phyloP scores from a whole-genome alignment of 202 grass and related monocot genomes.

The Carex arenaria region DNA sequence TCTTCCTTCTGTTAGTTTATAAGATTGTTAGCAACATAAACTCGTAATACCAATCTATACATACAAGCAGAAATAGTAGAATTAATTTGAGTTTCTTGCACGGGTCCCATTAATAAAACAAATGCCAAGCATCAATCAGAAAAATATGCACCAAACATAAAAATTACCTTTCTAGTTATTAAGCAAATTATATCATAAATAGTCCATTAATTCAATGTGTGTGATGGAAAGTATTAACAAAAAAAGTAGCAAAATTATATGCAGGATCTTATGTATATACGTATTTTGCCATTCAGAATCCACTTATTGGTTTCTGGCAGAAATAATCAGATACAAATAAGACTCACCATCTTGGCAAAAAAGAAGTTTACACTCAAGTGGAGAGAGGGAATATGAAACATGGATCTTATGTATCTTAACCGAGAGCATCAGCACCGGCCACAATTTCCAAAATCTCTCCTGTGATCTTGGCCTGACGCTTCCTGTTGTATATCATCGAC shows the following conservation, averaged over 20 bases:
- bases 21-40: background rate
- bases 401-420: background rate
- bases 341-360: background rate
- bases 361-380: conserved; percentile 10
- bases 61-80: background rate
- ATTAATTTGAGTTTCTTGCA: background rate
- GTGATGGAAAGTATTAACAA: background rate
- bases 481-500: conserved; percentile 61
- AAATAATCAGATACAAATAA: conserved; percentile 16
- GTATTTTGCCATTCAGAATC: conserved; percentile 12
- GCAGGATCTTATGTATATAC: conserved; percentile 10
- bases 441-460: conserved; percentile 95
- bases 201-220: background rate
- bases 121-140: background rate
- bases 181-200: conserved; percentile 6
- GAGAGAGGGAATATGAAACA: background rate
- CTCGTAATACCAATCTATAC: background rate
- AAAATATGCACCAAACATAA: background rate
- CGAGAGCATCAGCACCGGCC: conserved; percentile 53
- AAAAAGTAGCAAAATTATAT: background rate
- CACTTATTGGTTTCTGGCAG: background rate
- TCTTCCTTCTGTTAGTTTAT: too few relatives aligned
- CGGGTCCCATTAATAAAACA: background rate
- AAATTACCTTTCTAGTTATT: background rate
- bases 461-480: conserved; percentile 94